phyloP scores from a whole-genome alignment of 2,329 filamentous ascomycete genomes.

The Botrytis cinerea region DNA sequence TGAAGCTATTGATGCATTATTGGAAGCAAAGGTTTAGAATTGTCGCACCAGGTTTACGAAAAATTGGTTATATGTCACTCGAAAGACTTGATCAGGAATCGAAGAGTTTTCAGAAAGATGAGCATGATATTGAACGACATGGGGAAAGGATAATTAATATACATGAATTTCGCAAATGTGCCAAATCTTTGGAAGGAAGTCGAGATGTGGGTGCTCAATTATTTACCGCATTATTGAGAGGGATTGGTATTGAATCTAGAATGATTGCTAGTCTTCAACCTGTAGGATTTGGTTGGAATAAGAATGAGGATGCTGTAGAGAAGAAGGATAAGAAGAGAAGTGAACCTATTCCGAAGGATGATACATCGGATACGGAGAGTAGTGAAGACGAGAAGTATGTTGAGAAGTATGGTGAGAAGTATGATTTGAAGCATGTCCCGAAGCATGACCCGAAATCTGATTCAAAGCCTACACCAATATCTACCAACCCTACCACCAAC shows the following conservation, averaged over 20 bases:
- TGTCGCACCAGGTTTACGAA: slow-evolving; percentile 78
- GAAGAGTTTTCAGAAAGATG: slow-evolving; percentile 65
- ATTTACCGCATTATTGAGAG: slow-evolving; percentile 82
- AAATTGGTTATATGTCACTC: slow-evolving; percentile 84
- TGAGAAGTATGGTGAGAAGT: not conserved
- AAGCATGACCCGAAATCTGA: slow-evolving; percentile 17
- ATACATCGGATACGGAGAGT: slow-evolving; percentile 40
- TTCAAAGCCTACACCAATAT: not conserved
- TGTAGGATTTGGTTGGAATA: slow-evolving; percentile 87
- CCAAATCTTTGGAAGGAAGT: slow-evolving; percentile 73
- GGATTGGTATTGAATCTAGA: slow-evolving; percentile 77
- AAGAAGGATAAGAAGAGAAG: slow-evolving; percentile 38
- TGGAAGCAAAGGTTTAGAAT: slow-evolving; percentile 85
- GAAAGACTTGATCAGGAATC: slow-evolving; percentile 72
- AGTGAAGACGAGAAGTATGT: slow-evolving; percentile 18
- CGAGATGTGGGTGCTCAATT: slow-evolving; percentile 86
- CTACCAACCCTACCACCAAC: not conserved
- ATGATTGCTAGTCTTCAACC: slow-evolving; percentile 85
- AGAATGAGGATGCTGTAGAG: slow-evolving; percentile 72
- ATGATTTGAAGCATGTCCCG: not conserved
- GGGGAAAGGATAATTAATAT: slow-evolving; percentile 74
- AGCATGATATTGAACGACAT: slow-evolving; percentile 63
- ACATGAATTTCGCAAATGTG: slow-evolving; percentile 67
- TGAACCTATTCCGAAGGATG: slow-evolving; percentile 42
- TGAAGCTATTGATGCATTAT: slow-evolving; percentile 76